Evolutionary conservation across 768 basidiomycete species (phyloP), one percentile per base, ranked within the genome.

Genomic region (Suillus subalutaceus): DNA sequence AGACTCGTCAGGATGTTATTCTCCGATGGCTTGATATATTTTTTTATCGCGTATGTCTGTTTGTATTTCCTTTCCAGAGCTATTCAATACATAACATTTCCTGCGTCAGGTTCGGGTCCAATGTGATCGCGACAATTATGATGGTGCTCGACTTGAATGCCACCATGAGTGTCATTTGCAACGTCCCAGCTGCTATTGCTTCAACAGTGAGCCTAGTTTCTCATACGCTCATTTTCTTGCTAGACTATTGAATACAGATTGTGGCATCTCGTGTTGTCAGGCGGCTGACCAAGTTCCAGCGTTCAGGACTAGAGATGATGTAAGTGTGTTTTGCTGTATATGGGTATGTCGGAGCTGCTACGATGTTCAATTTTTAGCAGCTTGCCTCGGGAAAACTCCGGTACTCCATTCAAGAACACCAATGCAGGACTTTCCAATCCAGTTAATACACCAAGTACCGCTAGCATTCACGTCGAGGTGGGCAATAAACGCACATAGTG

Each of bases 21-120:
- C 73, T 77, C 83, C 16, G 90, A 92, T 65, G 90, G 91, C 23
- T 76, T 93, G 13, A 86, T 90, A 63, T 93, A 84, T 77, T 93
- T 93, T 79, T 76, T 93, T 67, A 84, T 93, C 60, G 91, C 91
- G 86, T 91, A 70, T 63, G 87, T 80, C 5, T 63, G 55, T 50
- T 63, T 63, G 35, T 75, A 35, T 23, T 81, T 81, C 32, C 68
- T 66, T 80, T 35, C 16, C 46, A 35, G 35, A 30, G 65, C 13
- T 70, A 48, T 5, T 32, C 2, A 40, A 23, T 16, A 52, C 40
- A 50, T 18, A 52, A 50, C 3, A 13, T 18, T 64, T 35, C 44
- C 20, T 55, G 30, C 10, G 43, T 4, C 63, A 82, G 81, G 35
- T 83, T 84, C 65, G 68, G 81, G 62, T 77, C 79, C 18, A 83